Conservation (phyloP, 2,329 filamentous ascomycete species). For the Graphium sp. region DNA sequence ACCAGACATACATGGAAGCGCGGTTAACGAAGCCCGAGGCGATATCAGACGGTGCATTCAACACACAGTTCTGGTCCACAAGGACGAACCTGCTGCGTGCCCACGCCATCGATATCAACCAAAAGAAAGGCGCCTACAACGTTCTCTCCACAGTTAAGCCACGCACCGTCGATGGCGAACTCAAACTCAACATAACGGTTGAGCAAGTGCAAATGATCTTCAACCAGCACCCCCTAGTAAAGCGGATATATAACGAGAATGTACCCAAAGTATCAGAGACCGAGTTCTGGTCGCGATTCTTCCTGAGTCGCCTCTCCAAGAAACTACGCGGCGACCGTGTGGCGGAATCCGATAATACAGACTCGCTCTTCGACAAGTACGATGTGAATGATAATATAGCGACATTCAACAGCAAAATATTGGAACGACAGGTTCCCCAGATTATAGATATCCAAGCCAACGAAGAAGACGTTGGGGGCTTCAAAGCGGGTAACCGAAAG, state of each 20-base stretch:
- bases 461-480: slow-evolving; percentile 82
- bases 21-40: slow-evolving; percentile 69
- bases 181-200: slow-evolving; percentile 69
- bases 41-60: slow-evolving; percentile 67
- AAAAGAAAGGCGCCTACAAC: slow-evolving; percentile 83
- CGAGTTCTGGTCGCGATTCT: slow-evolving; percentile 90
- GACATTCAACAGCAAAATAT: slow-evolving; percentile 31
- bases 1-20: slow-evolving; percentile 77
- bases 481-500: slow-evolving; percentile 65
- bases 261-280: slow-evolving; percentile 65
- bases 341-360: slow-evolving; percentile 56
- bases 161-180: slow-evolving; percentile 53
- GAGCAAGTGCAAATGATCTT: slow-evolving; percentile 92
- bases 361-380: slow-evolving; percentile 75
- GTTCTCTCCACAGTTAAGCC: slow-evolving; percentile 82
- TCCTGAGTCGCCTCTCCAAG: slow-evolving; percentile 78
- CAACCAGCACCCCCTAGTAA: slow-evolving; percentile 79
- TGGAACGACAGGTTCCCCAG: slow-evolving; percentile 57
- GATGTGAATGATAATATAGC: slow-evolving; percentile 53
- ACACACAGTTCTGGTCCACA: slow-evolving; percentile 87
- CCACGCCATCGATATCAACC: slow-evolving; percentile 75
- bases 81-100: slow-evolving; percentile 72
- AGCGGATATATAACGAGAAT: slow-evolving; percentile 82
- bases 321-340: slow-evolving; percentile 82
- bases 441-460: slow-evolving; percentile 90